Base-by-base conservation (phyloP, 208 protist species). In the Naegleria fowleri region DNA sequence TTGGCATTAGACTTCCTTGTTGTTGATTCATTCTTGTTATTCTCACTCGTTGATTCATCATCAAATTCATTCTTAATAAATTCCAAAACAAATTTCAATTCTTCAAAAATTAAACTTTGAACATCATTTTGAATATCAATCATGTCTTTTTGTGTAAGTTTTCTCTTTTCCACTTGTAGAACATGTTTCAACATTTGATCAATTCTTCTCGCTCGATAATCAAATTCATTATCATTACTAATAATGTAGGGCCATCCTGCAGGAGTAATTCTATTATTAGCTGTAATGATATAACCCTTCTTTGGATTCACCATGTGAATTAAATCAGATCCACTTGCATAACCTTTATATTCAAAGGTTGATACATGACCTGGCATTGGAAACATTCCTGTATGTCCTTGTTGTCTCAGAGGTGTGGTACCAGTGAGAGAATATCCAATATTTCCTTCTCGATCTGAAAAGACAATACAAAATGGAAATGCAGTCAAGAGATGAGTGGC, bases 301-400 rank as follows among this genome's bases (percentile, higher is more conserved):
- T 13, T 4, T 43, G 83, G 83, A 48, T 86, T 86, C 2, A 33
- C 0, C 48, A 48, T 2, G 11, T 0, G 0, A 51, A 36, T 33
- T 11, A 51, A 5, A 41, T 86, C 22, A 43, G 38, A 13, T 33
- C 11, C 9, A 36, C 39, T 33, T 0, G 38, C 25, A 51, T 51
- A 41, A 51, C 83, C 83, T 13, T 36, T 36, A 7, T 51, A 41
- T 19, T 39, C 19, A 29, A 33, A 33, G 5, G 41, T 25, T 6
- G 40, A 29, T 13, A 11, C 11, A 86, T 41, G 29, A 33, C 83
- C 83, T n/a, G 22, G 22, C 36, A 86, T 33, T 86, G 83, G 36
- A 86, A 86, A 86, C 33, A 40, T 86, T 13, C 83, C 83, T n/a
- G 83, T 43, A 43, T 86, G 83, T 25, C 40, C 83, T 39, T 86